Evolutionary conservation across 2,329 filamentous ascomycete species (phyloP), one percentile per base, ranked within the genome.

Genomic region (Pseudogymnoascus sp.): DNA sequence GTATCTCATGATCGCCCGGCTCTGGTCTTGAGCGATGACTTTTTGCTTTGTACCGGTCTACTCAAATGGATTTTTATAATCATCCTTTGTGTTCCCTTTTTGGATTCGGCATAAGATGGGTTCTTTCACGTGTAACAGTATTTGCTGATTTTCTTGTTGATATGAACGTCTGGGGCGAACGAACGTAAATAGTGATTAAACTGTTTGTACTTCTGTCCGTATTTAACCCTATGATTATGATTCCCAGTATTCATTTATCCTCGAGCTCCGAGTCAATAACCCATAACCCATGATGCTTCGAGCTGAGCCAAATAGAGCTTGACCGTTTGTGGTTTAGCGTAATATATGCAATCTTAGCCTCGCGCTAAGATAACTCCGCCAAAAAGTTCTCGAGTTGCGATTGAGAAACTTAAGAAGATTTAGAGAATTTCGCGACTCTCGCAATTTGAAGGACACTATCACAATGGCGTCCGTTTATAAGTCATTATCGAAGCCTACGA

Each of bases 381-480:
- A 59, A 59, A 59, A 59, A 59, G 59, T 60, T 64, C 60, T 61
- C 62, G 63, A 61, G 54, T 61, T 41, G 29, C 41, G 31, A 37
- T 57, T 40, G 29, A 63, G 58, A 61, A 63, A 36, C 54, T 57
- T 61, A 63, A 31, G 37, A 60, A 31, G 31, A 31, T 41, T 61
- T 54, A 40, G 33, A 60, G 37, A 26, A 68, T 69, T 70, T 67
- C 67, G 68, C 40, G 61, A 64, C 33, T 61, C 60, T 36, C 21
- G 61, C 57, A 44, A 61, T 29, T 60, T 31, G 36, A 50, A 33
- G 44, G 29, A 31, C 59, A 67, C 26, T 60, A 71, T 65, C 71
- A 74, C 67, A 64, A 88, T 90, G 88, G 86, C 87, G 58, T 79
- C 87, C 41, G 87, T 90, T 26, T 90, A 90, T 77, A 90, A 90